Evolutionary conservation across 1,139 yeast species (phyloP), one percentile per base, ranked within the genome.

Genomic region (Pichia sp.): DNA sequence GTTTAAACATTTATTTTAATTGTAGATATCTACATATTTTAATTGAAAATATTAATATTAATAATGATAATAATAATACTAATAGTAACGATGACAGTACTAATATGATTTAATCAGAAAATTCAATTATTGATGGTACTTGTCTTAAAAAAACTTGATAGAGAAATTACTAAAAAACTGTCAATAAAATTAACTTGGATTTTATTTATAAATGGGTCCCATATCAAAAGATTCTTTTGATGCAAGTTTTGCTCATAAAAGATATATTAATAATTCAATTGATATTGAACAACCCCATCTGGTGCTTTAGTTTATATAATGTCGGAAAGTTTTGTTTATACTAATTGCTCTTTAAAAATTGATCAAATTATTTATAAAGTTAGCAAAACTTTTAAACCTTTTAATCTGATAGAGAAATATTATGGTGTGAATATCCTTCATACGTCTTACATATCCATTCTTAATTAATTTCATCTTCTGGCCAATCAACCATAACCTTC

Each of bases 231-330:
- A 68, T 31, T 33, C 43, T 71, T 35, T 39, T 2, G 57, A 59
- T 42, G 47, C 57, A 22, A 40, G 51, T 27, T 36, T 45, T 2
- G 51, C 56, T 20, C 65, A 61, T 43, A 56, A 61, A 4, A 40
- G 53, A 20, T 55, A 50, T 37, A 61, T 86, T 51, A 86, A 89
- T 62, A 68, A 74, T 5, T 74, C 72, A 26, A 65, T 87, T 24
- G 60, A 67, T 3, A 77, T 89, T 6, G 63, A 63, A 30, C 84
- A 89, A 3, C 96, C 97, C 96, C 96, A 31, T 87, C 90, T 3
- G 97, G 97, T 23, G 90, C 89, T 16, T 58, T 87, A 49, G 95
- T 89, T 4, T 89, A 82, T 69, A 76, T 92, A 57, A 87, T 95
- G 37, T 69, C 80, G 29, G 96, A 89, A 58, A 70, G 89, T 10